Base-by-base conservation (phyloP, 495 filamentous ascomycete species). In the Neurospora tetrasperma region DNA sequence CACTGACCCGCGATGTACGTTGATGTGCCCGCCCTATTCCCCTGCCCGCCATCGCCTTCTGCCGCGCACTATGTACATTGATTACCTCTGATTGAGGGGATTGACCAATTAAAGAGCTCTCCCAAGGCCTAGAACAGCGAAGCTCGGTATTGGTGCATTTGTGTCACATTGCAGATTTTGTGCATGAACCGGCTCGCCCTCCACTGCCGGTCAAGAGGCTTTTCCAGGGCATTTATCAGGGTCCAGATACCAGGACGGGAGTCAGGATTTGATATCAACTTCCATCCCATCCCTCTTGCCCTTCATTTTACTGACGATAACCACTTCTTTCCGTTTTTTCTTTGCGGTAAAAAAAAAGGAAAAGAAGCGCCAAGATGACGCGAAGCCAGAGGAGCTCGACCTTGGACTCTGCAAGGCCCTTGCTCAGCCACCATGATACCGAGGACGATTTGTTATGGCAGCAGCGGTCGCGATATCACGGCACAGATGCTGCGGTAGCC, bases 401-500 rank as follows among this genome's bases (percentile, higher is more conserved):
- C 0, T 59, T 23, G 23, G 54, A 62, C 54, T 27, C 16, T 31
- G 12, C 11, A 4, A 62, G 54, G 23, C 54, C 54, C 54, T 31
- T 62, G 23, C 54, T 62, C 54, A 62, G 54, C 54, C 23, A 62
- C 16, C 12, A 62, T 62, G 54, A 62, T 4, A 62, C 54, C 54
- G 54, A 62, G 11, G 48, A 59, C 12, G 54, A 62, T 8, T 62
- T 35, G 54, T 31, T 31, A 62, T 14, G 23, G 54, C 23, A 27
- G 48, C 48, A 23, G 11, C 48, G 48, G 23, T 31, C 35, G 1
- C 39, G 39, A 8, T 8, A 46, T 18, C 9, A 62, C 11, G 54
- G 54, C 54, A 62, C 54, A 23, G 54, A 59, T 20, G 35, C 72
- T 18, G 74, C 73, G 14, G 46, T 72, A 69, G 71, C 71, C 20